Evolutionary conservation across 2,329 filamentous ascomycete species (phyloP).

Genomic region (Trichoderma endophyticum): DNA sequence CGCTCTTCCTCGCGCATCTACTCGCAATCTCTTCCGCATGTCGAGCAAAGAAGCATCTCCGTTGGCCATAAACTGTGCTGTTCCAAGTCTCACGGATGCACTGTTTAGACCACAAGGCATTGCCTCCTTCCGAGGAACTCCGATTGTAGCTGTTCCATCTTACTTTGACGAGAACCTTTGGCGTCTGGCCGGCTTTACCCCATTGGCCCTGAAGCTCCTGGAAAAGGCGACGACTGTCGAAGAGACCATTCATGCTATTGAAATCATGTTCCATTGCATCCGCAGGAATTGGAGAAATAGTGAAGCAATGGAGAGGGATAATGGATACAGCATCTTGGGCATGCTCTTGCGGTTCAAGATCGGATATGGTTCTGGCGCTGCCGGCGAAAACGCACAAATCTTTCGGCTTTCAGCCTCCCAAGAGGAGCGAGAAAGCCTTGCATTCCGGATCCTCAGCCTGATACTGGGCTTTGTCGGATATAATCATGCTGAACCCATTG

Average conservation of each 20-base stretch:
- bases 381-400: constrained; percentile 32
- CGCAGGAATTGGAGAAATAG: constrained; percentile 95
- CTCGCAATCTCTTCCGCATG: constrained; percentile 52
- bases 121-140: constrained; percentile 76
- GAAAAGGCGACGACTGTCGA: constrained; percentile 70
- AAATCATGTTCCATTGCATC: constrained; percentile 82
- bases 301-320: constrained; percentile 95
- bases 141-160: constrained; percentile 76
- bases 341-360: constrained; percentile 82
- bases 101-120: constrained; percentile 78
- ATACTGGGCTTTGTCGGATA: constrained; percentile 88
- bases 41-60: constrained; percentile 58
- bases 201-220: constrained; percentile 78
- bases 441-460: constrained; percentile 66
- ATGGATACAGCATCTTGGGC: constrained; percentile 85
- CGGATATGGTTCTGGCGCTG: constrained; percentile 45
- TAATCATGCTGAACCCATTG: constrained; percentile 70
- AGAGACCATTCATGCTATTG: constrained; percentile 70
- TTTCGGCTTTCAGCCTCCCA: constrained; percentile 45
- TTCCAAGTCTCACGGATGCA: constrained; percentile 85
- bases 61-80: constrained; percentile 82
- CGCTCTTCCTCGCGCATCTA: constrained; percentile 69
- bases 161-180: constrained; percentile 89
- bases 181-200: constrained; percentile 87
- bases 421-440: constrained; percentile 54